Conservation (phyloP, 768 basidiomycete species). For the Boletus reticulatus region DNA sequence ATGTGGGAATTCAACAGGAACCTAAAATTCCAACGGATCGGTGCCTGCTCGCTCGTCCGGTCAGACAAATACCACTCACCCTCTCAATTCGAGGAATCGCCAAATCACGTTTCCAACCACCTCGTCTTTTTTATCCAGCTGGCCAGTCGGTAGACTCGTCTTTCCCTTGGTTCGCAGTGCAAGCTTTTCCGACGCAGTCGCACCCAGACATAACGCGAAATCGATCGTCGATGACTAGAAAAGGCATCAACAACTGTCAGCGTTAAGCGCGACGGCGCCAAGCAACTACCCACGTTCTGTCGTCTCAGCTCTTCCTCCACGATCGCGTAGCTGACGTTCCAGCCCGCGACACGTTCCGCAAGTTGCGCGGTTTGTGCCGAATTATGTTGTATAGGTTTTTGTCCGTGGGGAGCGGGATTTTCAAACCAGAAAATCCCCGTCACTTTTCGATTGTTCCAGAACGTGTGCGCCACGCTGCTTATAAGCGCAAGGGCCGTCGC, state of each 20-base stretch:
- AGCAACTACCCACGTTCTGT: constrained; percentile 76
- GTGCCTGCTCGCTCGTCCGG: constrained; percentile 1
- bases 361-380: constrained; percentile 80
- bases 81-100: constrained; percentile 94
- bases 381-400: constrained; percentile 67
- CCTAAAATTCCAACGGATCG: constrained; percentile 39
- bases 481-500: constrained; percentile 89
- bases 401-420: constrained; percentile 42
- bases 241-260: constrained; percentile 22
- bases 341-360: constrained; percentile 82
- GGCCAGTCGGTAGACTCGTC: constrained; percentile 36
- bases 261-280: constrained; percentile 18
- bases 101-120: constrained; percentile 97
- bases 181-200: constrained; percentile 76
- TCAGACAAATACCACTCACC: constrained; percentile 47
- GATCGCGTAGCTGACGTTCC: constrained; percentile 82
- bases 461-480: constrained; percentile 71
- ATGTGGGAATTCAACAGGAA: constrained; percentile 87
- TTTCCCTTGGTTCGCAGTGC: constrained; percentile 81
- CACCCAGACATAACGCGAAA: constrained; percentile 90
- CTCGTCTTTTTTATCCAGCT: constrained; percentile 97
- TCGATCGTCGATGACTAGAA: constrained; percentile 94
- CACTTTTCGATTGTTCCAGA: constrained; percentile 81
- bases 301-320: constrained; percentile 94
- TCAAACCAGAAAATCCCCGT: constrained; percentile 77